Conservation (phyloP, 2,329 filamentous ascomycete genomes). For the Coccinonectria pachysandricola region DNA sequence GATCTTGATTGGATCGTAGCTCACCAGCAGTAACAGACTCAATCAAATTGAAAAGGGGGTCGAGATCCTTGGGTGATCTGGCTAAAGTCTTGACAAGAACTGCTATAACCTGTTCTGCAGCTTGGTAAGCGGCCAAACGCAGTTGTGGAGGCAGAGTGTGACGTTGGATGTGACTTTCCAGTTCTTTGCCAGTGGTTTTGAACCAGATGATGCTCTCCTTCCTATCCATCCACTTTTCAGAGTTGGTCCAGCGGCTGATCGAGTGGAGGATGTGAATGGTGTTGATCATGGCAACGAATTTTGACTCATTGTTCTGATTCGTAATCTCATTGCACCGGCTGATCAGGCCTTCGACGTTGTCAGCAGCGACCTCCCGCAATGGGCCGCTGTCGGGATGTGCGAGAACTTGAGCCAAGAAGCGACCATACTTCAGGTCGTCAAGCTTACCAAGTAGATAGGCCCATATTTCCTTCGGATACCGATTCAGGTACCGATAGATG, state of each 20-base stretch:
- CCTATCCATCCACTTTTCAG: slow-evolving; percentile 62
- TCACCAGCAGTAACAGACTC: slow-evolving; percentile 77
- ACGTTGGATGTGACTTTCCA: slow-evolving; percentile 63
- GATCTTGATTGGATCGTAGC: slow-evolving; percentile 62
- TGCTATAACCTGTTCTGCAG: slow-evolving; percentile 75
- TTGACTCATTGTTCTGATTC: slow-evolving; percentile 58
- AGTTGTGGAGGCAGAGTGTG: slow-evolving; percentile 62
- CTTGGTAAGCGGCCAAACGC: slow-evolving; percentile 79
- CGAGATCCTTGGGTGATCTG: slow-evolving; percentile 63
- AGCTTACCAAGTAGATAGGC: slow-evolving; percentile 66
- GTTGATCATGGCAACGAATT: slow-evolving; percentile 65
- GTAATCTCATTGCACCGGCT: slow-evolving; percentile 54
- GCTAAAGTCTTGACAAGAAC: slow-evolving; percentile 75
- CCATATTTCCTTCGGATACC: slow-evolving; percentile 85
- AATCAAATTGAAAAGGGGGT: slow-evolving; percentile 75
- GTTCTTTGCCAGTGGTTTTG: slow-evolving; percentile 59
- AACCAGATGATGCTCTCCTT: slow-evolving; percentile 51
- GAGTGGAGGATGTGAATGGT: slow-evolving; percentile 78
- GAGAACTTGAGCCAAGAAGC: slow-evolving; percentile 83
- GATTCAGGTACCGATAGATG: slow-evolving; percentile 85
- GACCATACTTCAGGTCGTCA: slow-evolving; percentile 76
- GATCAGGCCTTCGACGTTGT: slow-evolving; percentile 63
- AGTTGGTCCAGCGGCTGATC: slow-evolving; percentile 55
- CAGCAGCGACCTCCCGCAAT: slow-evolving; percentile 63
- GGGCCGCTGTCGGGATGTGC: slow-evolving; percentile 62